Conservation (phyloP, 352 stramenopile species). For the Detonula confervacea region DNA sequence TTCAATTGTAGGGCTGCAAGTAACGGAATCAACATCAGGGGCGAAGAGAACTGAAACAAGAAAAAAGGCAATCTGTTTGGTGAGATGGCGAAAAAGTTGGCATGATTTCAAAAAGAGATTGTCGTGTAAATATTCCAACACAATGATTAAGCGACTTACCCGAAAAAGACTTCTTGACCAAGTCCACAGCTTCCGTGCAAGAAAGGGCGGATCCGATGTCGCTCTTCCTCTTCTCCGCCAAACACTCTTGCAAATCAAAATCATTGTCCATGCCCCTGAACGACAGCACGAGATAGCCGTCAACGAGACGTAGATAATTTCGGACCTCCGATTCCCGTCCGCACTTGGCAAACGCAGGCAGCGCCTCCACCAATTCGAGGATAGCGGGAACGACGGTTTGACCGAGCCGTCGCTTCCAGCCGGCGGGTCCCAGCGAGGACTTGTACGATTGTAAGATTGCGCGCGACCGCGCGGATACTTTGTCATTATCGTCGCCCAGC, state of each 20-base stretch:
- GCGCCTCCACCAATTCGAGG: conserved; percentile 47
- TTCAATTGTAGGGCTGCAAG: conserved; percentile 29
- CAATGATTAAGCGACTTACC: conserved; percentile 18
- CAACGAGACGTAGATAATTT: conserved; percentile 44
- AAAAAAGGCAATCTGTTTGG: neutral
- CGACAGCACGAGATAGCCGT: conserved; percentile 52
- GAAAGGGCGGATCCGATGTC: conserved; percentile 37
- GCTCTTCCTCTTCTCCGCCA: conserved; percentile 28
- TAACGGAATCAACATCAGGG: conserved; percentile 43
- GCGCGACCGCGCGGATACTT: conserved; percentile 4
- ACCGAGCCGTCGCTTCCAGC: conserved; percentile 33
- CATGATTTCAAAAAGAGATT: too few species aligned
- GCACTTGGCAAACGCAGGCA: conserved; percentile 44
- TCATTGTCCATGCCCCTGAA: conserved; percentile 25
- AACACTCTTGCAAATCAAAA: conserved; percentile 20
- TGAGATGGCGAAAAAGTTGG: conserved; percentile 7
- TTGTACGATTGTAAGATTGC: conserved; percentile 20
- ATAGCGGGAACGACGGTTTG: conserved; percentile 35
- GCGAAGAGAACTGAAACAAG: conserved; percentile 41
- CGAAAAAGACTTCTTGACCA: conserved; percentile 34
- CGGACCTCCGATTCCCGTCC: conserved; percentile 40
- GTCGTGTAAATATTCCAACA: too few species aligned
- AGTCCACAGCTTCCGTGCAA: conserved; percentile 25
- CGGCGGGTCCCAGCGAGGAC: conserved; percentile 8
- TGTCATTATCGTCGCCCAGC: conserved; percentile 23